Evolutionary conservation across 2,329 filamentous ascomycete genomes (phyloP), one percentile per base, ranked within the genome.

Genomic region (Apiospora arundinis): DNA sequence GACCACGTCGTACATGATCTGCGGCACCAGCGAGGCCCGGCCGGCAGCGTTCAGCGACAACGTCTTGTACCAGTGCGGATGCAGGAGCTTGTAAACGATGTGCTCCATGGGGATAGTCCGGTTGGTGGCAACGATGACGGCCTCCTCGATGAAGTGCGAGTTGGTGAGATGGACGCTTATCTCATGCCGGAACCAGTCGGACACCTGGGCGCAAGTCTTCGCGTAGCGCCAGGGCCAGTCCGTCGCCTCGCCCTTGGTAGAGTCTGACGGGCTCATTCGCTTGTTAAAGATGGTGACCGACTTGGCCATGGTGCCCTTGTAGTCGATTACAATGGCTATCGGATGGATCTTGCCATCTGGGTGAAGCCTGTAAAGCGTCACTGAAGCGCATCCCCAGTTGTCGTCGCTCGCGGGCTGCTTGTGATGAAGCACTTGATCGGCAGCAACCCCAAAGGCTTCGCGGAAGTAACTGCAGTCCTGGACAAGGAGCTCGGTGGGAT

Each of bases 141-240:
- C 80, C 76, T 87, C 85, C 76, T 87, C 85, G 42, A 87, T 77
- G 11, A 86, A 76, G 74, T 87, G 85, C 0, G 83, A 81, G 16
- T 84, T 76, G 4, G 80, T 82, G 7, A 88, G 80, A 71, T 88
- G 86, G 2, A 86, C 81, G 4, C 78, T 78, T 21, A 86, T 72
- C 75, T 87, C 85, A 72, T 88, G 86, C 5, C 82, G 80, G 69
- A 82, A 76, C 85, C 85, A 88, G 76, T 87, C 86, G 0, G 83
- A 80, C 1, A 82, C 80, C 71, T 87, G 85, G 1, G 82, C 82
- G 66, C 83, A 86, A 0, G 82, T 86, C 76, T 87, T 88, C 25
- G 86, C 86, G 74, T 87, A 87, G 63, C 86, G 78, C 86, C 86
- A 88, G 0, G 85, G 80, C 84, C 85, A 88, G 77, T 88, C 85